A percentile compares a stretch with the other conserved stretches of the same genome.
Conservation (phyloP, 2,329 filamentous ascomycete species). For the Balansia obtecta region DNA sequence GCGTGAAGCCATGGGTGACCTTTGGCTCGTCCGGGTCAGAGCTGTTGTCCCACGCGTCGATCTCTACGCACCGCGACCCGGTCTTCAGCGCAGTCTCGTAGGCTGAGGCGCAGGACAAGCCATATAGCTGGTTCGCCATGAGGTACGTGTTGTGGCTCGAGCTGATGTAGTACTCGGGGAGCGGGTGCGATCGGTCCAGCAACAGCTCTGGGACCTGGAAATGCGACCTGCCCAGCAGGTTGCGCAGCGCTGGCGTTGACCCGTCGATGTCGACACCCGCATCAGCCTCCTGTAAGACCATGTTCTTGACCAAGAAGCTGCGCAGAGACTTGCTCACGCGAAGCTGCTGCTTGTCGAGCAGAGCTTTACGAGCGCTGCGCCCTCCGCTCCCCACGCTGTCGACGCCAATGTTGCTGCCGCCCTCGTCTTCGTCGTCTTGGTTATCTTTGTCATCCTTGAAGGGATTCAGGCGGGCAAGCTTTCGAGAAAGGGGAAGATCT, state of each 20-base stretch:
- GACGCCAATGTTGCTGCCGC: conserved; percentile 20
- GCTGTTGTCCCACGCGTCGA: conserved; percentile 58
- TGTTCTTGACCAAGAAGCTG: conserved; percentile 40
- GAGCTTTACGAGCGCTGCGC: conserved; percentile 36
- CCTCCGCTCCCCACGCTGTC: conserved; percentile 46
- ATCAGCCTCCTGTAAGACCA: conserved; percentile 35
- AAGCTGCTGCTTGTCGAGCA: conserved; percentile 38
- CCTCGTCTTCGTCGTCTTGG: conserved; percentile 22
- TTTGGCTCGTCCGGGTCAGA: conserved; percentile 51
- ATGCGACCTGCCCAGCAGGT: conserved; percentile 43
- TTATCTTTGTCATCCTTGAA: conserved; percentile 14
- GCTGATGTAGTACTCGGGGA: conserved; percentile 61
- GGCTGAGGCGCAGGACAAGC: conserved; percentile 46
- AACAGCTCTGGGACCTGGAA: conserved; percentile 41
- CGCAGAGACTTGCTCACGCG: conserved; percentile 47
- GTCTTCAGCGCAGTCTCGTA: conserved; percentile 51
- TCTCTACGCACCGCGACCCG: conserved; percentile 59
- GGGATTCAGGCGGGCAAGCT: conserved; percentile 19
- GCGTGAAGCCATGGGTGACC: conserved; percentile 57
- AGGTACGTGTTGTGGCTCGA: conserved; percentile 66
- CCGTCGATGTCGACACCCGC: conserved; percentile 28
- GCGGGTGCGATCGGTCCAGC: conserved; percentile 43
- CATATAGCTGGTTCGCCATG: conserved; percentile 56
- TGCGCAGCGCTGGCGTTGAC: conserved; percentile 32
- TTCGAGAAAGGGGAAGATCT: conserved; percentile 15